Conservation (phyloP, 352 stramenopile species). For the Phytophthora vignae region DNA sequence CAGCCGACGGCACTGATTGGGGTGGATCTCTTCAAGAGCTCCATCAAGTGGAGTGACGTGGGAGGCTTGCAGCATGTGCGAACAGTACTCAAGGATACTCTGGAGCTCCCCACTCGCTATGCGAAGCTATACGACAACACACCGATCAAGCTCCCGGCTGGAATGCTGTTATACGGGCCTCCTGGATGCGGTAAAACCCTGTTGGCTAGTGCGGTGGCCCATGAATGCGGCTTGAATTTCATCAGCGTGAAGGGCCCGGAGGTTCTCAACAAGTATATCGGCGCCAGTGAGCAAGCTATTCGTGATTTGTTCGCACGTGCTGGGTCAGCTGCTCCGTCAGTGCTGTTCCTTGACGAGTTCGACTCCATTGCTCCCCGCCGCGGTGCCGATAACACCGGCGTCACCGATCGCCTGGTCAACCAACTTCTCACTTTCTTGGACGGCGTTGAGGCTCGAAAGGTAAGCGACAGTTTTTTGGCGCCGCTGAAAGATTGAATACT, state of each 20-base stretch:
- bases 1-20: constrained; percentile 83
- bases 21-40: constrained; percentile 87
- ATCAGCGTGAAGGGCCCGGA: constrained; percentile 92
- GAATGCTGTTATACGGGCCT: constrained; percentile 91
- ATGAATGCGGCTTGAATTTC: constrained; percentile 91
- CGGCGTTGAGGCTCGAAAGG: constrained; percentile 93
- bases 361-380: constrained; percentile 95
- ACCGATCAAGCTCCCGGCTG: constrained; percentile 84
- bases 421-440: constrained; percentile 98
- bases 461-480: constrained; percentile 16
- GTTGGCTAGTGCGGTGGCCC: constrained; percentile 86
- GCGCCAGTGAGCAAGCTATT: constrained; percentile 90
- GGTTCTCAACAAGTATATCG: constrained; percentile 93
- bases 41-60: constrained; percentile 89
- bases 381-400: constrained; percentile 94
- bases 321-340: constrained; percentile 75
- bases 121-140: constrained; percentile 83
- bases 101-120: constrained; percentile 88
- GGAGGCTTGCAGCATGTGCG: constrained; percentile 83
- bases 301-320: constrained; percentile 87
- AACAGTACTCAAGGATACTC: constrained; percentile 89
- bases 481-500: background rate
- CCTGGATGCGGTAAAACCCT: constrained; percentile 93
- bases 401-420: constrained; percentile 98
- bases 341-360: constrained; percentile 93